Base-by-base conservation (phyloP, 2,329 filamentous ascomycete species). In the Pezicula neosporulosa region DNA sequence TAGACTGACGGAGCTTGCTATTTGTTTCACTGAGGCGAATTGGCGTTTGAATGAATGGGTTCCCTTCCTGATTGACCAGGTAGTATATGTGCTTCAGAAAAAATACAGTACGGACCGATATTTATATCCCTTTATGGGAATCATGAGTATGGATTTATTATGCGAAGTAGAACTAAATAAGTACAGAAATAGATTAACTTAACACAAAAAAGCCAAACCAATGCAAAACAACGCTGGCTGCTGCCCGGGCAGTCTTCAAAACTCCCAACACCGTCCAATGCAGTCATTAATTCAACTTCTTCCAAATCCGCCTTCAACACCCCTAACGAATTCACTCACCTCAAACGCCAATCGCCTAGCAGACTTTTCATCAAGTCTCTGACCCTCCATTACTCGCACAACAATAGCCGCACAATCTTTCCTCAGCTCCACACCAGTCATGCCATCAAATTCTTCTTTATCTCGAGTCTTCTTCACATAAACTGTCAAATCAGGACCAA, bases 271-370 rank as follows among this genome's bases (percentile, higher is more conserved):
- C 37, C 37, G 15, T 9, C n/a, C 37, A 48, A 42, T 35, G 19
- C 36, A 24, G 27, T 33, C 38, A 42, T 9, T 39, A 41, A 45
- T 24, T 50, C 35, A 50, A 27, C 12, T n/a, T 35, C 51, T 53
- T 10, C 52, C 51, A 48, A 55, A 56, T 0, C 56, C 58, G 24
- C 28, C 53, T 28, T 63, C 61, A 27, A 63, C 45, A 42, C 60
- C 59, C 41, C 61, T 60, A 3, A 90, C 78, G 83, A 87, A 95
- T 70, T 97, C 92, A 49, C 88, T 81, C 56, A 97, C 84, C 72
- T 97, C 92, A 70, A 97, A 97, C 2, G 84, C 86, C 46, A 96
- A 73, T 55, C 91, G 77, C 53, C 90, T 78, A 66, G 91, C 76
- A 10, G 83, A 84, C 62, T 82, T 86, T 67, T 89, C 86, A 54